phyloP scores from a whole-genome alignment of 805 yeast species.

The Candida caryicola region DNA sequence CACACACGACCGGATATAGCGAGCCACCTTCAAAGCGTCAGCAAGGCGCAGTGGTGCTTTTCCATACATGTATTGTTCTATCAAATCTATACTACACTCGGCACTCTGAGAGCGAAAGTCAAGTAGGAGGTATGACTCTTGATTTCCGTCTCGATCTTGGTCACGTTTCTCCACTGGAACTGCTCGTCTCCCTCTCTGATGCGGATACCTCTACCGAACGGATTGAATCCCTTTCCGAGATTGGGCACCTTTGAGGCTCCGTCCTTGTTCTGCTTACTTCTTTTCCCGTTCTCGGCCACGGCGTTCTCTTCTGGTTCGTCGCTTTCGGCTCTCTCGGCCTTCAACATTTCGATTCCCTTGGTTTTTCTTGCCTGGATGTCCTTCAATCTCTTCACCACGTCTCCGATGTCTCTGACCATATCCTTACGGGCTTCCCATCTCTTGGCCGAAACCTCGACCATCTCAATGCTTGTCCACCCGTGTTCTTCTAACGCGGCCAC shows the following conservation, averaged over 20 bases:
- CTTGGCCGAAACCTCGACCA: constrained; percentile 85
- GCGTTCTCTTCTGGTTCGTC: constrained; percentile 21
- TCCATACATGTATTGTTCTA: neutral
- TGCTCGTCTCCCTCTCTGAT: constrained; percentile 83
- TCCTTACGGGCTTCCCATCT: constrained; percentile 88
- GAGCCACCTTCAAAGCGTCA: too few relatives aligned
- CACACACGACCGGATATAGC: too few relatives aligned
- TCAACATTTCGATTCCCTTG: constrained; percentile 52
- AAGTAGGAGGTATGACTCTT: constrained; percentile 93
- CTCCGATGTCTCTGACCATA: constrained; percentile 78
- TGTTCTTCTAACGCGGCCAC: constrained; percentile 66
- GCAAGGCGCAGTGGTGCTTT: too few relatives aligned
- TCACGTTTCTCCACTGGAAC: constrained; percentile 80
- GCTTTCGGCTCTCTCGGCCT: constrained; percentile 40
- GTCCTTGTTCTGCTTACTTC: constrained; percentile 4
- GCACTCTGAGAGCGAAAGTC: constrained; percentile 71
- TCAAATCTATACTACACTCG: constrained; percentile 4
- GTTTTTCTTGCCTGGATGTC: constrained; percentile 71
- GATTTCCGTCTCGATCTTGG: constrained; percentile 78
- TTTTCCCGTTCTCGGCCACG: constrained; percentile 10
- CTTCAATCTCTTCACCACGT: constrained; percentile 70
- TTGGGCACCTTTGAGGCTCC: constrained; percentile 33
- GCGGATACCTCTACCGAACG: constrained; percentile 88
- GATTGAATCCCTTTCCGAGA: constrained; percentile 63
- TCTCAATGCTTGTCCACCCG: constrained; percentile 86